A percentile compares a stretch with the other conserved stretches of the same genome.
Conservation (phyloP, 176 grass and related monocot genomes). For the Bromus sterilis region DNA sequence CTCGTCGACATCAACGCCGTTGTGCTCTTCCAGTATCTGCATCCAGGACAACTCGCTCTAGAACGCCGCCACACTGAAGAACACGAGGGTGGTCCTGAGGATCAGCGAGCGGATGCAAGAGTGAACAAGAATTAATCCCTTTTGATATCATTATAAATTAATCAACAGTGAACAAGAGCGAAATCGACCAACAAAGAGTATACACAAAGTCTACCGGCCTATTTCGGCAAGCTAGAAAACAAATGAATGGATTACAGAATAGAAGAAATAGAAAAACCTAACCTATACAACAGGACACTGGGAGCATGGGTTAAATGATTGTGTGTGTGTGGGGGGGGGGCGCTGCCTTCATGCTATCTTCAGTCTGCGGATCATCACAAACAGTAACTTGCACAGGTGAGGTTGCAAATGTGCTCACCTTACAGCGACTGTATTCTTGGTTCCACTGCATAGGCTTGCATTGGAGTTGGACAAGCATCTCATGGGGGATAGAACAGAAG, state of each 20-base stretch:
- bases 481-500: slow-evolving; percentile 82
- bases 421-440: not conserved
- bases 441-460: slow-evolving; percentile 39
- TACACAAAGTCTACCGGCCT: slow-evolving; percentile 18
- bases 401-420: slow-evolving; percentile 14
- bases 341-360: slow-evolving; percentile 7
- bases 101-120: slow-evolving; percentile 36
- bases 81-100: slow-evolving; percentile 35
- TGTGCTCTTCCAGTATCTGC: slow-evolving; percentile 52
- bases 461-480: slow-evolving; percentile 75
- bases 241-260: slow-evolving; percentile 13
- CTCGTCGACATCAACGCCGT: slow-evolving; percentile 60
- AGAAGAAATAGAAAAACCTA: not conserved
- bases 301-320: not conserved
- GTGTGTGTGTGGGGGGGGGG: too few relatives aligned
- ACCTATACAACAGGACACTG: slow-evolving; percentile 31
- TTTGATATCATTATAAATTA: not conserved
- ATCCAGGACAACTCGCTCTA: slow-evolving; percentile 54
- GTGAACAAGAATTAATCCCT: slow-evolving; percentile 15
- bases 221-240: slow-evolving; percentile 17
- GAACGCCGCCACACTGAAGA: slow-evolving; percentile 37
- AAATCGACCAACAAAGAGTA: slow-evolving; percentile 15
- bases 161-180: not conserved
- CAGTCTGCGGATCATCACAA: slow-evolving; percentile 10
- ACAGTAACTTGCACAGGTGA: not conserved